Base-by-base conservation (phyloP, 805 yeast genomes). In the Kuraishia cidri region DNA sequence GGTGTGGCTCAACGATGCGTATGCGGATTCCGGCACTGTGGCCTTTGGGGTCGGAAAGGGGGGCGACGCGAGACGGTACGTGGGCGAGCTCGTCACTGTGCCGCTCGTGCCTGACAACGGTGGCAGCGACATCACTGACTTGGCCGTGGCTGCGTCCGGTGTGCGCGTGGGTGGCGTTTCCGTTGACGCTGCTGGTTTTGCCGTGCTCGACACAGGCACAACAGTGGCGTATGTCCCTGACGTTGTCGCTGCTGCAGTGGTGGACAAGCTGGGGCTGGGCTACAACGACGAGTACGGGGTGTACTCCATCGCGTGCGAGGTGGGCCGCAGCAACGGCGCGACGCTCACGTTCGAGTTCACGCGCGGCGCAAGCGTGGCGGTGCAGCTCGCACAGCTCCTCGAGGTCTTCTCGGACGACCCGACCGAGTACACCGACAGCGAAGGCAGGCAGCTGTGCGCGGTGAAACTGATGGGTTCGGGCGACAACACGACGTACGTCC, bases 41-140 rank as follows among this genome's bases (percentile, higher is more conserved):
- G 45, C 79, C 28, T 79, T 79, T 53, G 87, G 87, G 32, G n/a
- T n/a, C n/a, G n/a, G n/a, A n/a, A n/a, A n/a, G n/a, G 87, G 77
- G 29, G 65, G 74, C 13, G 86, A 79, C 47, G 64, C 63, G 37
- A 65, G 70, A 11, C 77, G 75, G 49, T 73, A 69, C 48, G 28
- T 48, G 1, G 83, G 83, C 11, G 31, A 42, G 15, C 46, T 73
- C 26, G 48, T 57, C 21, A 58, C 70, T 1, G 46, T 75, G 4
- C 69, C 72, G 19, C n/a, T n/a, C n/a, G n/a, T n/a, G n/a, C n/a
- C n/a, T n/a, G n/a, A n/a, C n/a, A n/a, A n/a, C n/a, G n/a, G n/a
- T n/a, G n/a, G n/a, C n/a, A n/a, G n/a, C n/a, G n/a, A n/a, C n/a
- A n/a, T n/a, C n/a, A n/a, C n/a, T n/a, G n/a, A n/a, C n/a, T n/a